These are phyloP conservation scores for Globisporangium splendens DNA, from an alignment of 352 stramenopile species.

Conservation along the genomic window DNA sequence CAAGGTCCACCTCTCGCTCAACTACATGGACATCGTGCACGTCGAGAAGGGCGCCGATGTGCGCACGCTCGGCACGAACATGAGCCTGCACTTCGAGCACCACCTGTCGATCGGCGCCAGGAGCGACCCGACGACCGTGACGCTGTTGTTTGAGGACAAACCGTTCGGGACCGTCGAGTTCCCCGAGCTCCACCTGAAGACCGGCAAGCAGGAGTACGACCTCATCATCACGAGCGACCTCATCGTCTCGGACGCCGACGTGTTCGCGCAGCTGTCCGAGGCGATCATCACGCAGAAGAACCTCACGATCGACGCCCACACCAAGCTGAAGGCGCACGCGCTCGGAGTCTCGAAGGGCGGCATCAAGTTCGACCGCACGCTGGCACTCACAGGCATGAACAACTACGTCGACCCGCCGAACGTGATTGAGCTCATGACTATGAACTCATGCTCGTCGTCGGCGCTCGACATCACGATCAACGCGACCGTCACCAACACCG, in stretches of 20 bases:
- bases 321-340: slow-evolving; percentile 39
- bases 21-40: slow-evolving; percentile 62
- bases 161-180: slow-evolving; percentile 46
- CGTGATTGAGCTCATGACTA: slow-evolving; percentile 52
- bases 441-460: slow-evolving; percentile 31
- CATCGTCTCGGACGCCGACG: slow-evolving; percentile 31
- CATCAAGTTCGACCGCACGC: slow-evolving; percentile 39
- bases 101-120: slow-evolving; percentile 32
- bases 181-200: slow-evolving; percentile 47
- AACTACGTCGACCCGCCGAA: slow-evolving; percentile 45
- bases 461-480: slow-evolving; percentile 55
- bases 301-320: slow-evolving; percentile 19
- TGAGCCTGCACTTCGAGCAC: slow-evolving; percentile 54
- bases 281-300: slow-evolving; percentile 31
- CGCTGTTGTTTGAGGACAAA: slow-evolving; percentile 36
- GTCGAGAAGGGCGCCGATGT: slow-evolving; percentile 25
- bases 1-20: slow-evolving; percentile 49
- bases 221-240: slow-evolving; percentile 34
- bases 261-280: slow-evolving; percentile 43
- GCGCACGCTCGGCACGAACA: slow-evolving; percentile 33
- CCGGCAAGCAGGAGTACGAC: slow-evolving; percentile 48
- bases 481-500: slow-evolving; percentile 26
- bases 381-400: slow-evolving; percentile 46
- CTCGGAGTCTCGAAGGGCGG: slow-evolving; percentile 47
- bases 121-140: slow-evolving; percentile 42